Percentiles rank a stretch among this genome's conserved stretches.
These are phyloP conservation scores for Dipteronia sinensis DNA, from an alignment of 345 rosid species.

Conservation along the genomic window DNA sequence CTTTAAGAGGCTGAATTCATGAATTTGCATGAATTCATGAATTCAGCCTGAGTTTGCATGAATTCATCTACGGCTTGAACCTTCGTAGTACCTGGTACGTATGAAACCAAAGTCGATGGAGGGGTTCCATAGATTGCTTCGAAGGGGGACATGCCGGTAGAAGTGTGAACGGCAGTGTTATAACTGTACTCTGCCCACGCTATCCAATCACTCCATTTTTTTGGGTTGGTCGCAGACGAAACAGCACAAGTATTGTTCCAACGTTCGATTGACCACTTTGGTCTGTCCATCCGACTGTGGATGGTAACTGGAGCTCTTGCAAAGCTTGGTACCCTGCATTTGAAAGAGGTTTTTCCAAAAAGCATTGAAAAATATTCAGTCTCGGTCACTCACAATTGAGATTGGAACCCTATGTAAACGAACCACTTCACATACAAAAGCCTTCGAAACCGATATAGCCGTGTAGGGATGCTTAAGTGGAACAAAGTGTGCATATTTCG, in stretches of 20 bases:
- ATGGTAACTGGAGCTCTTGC: not conserved
- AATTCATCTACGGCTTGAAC: not conserved
- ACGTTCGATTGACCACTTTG: not conserved
- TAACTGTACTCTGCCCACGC: not conserved
- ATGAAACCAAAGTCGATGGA: not conserved
- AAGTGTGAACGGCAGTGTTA: accelerated
- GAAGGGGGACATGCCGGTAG: not conserved
- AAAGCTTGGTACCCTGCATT: too few species aligned
- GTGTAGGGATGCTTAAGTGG: not conserved
- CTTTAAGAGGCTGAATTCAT: too few species aligned
- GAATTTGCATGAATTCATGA: not conserved
- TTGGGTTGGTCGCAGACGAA: not conserved
- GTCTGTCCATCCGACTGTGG: not conserved
- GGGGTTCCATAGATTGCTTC: not conserved
- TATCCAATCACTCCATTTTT: not conserved
- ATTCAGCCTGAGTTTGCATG: not conserved
- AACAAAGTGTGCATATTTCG: not conserved
- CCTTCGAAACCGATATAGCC: not conserved
- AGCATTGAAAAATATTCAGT: too few species aligned
- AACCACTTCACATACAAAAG: not conserved
- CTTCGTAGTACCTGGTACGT: not conserved
- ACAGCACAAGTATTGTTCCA: not conserved
- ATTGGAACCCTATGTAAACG: too few species aligned
- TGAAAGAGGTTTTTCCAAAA: not conserved
- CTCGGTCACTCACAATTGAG: not conserved